These are phyloP conservation scores for Pycnococcus provasolii DNA, from an alignment of 139 green algal species.

Conservation along the genomic window DNA sequence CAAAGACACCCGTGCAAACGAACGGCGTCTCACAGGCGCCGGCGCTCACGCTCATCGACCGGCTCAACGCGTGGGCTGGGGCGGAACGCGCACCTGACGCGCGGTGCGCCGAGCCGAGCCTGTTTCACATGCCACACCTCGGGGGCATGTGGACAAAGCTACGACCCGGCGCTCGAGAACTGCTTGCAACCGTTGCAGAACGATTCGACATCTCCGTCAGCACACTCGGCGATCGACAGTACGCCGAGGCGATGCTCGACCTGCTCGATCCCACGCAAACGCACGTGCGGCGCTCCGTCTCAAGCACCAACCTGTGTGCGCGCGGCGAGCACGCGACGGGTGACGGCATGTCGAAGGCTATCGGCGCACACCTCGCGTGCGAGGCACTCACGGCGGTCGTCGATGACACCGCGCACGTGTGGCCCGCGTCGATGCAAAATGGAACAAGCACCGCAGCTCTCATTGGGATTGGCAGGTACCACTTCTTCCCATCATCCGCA, in stretches of 20 bases:
- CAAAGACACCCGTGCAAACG: not conserved
- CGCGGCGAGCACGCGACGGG: not conserved
- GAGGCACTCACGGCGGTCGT: not conserved
- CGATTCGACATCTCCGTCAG: constrained; percentile 83
- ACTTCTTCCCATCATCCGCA: no score
- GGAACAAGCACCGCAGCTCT: no score
- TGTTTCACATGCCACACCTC: constrained; percentile 59
- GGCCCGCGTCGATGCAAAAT: not conserved
- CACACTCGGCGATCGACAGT: constrained; percentile 81
- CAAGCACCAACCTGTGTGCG: no score
- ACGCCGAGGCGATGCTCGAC: constrained; percentile 59
- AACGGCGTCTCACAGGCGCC: not conserved
- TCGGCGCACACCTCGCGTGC: not conserved
- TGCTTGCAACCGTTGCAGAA: constrained; percentile 19
- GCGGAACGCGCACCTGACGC: not conserved
- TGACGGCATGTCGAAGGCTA: not conserved
- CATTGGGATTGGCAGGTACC: no score
- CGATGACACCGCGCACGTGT: constrained; percentile 1
- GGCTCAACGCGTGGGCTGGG: not conserved
- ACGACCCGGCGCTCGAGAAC: constrained; percentile 53
- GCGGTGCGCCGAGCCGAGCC: constrained; percentile 25
- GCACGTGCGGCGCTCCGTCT: constrained; percentile 26
- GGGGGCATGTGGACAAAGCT: constrained; percentile 83
- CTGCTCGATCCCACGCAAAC: constrained; percentile 40
- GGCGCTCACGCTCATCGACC: not conserved